These are phyloP conservation scores for Fusarium haematococcum DNA, from an alignment of 2,329 filamentous ascomycete species.

Conservation along the genomic window DNA sequence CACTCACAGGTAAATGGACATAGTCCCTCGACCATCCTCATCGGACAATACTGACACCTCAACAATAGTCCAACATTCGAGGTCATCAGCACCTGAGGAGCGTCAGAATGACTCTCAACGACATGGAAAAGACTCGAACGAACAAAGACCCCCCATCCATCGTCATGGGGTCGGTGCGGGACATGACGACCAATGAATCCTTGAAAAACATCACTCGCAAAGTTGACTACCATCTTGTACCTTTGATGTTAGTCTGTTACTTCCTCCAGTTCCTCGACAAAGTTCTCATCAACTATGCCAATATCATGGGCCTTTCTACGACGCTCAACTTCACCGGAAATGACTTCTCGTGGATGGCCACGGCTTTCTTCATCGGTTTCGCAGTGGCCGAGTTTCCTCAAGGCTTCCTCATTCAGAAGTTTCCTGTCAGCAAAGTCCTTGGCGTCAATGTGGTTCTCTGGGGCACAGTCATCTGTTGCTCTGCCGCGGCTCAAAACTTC, in stretches of 20 bases:
- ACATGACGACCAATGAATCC: background rate
- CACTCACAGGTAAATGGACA: background rate
- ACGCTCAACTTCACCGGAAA: constrained; percentile 47
- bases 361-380: constrained; percentile 48
- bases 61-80: background rate
- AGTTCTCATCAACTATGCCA: constrained; percentile 46
- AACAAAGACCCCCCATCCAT: background rate
- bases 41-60: background rate
- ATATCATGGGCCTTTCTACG: constrained; percentile 46
- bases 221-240: constrained; percentile 42
- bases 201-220: constrained; percentile 36
- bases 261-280: constrained; percentile 46
- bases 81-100: background rate
- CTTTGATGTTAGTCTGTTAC: constrained; percentile 44
- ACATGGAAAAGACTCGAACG: constrained; percentile 3
- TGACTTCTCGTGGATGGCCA: constrained; percentile 48
- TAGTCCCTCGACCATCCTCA: background rate
- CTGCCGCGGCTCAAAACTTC: constrained; percentile 56
- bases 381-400: constrained; percentile 45
- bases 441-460: constrained; percentile 37
- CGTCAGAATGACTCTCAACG: background rate
- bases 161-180: background rate
- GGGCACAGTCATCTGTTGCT: background rate
- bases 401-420: constrained; percentile 49
- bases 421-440: constrained; percentile 50